Evolutionary conservation across 345 rosid species (phyloP), one percentile per base, ranked within the genome.

Genomic region (Lumnitzera littorea): DNA sequence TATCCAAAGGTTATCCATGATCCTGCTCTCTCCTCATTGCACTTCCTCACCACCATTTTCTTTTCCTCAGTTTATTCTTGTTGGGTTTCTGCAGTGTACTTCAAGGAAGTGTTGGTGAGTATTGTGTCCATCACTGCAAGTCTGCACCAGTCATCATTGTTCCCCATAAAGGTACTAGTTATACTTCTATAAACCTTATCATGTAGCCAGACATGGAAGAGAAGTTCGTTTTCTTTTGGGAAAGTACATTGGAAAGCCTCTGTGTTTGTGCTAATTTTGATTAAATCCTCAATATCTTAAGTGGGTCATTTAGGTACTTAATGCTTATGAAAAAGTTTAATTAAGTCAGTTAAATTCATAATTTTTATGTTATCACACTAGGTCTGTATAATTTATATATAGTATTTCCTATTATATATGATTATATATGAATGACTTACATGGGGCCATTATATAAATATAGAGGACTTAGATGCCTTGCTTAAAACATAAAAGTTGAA

Each of bases 91-190:
- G 62, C 83, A 91, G 98, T 53, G 74, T 88, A 11, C 70, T 88
- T 67, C 89, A 84, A 53, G 98, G 91, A 62, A 91, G 96, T 56
- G 82, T 86, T 43, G 75, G 96, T 31, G 89, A 88, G 76, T 76
- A 83, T 67, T 86, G 94, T 74, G 84, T 84, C 81, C 98, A 81
- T 79, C 72, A 86, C 51, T 88, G 96, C 72, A 83, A 84, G 80
- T 71, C 89, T 2, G 87, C 97, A 50, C 98, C 96, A 0, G 70
- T 88, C 67, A 72, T 81, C 29, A 74, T 81, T 13, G 96, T 91
- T 54, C 98, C 98, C 10, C 96, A 90, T 12, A 78, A 73, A 88
- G 96, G 98, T 88, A 72, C 66, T 72, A 13, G 51, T 29, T 29
- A 36, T 36, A 36, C 3, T 47, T 51, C 36, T 36, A 12, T 24